Evolutionary conservation across 2,329 filamentous ascomycete genomes (phyloP).

Genomic region (Penicillium sp.): DNA sequence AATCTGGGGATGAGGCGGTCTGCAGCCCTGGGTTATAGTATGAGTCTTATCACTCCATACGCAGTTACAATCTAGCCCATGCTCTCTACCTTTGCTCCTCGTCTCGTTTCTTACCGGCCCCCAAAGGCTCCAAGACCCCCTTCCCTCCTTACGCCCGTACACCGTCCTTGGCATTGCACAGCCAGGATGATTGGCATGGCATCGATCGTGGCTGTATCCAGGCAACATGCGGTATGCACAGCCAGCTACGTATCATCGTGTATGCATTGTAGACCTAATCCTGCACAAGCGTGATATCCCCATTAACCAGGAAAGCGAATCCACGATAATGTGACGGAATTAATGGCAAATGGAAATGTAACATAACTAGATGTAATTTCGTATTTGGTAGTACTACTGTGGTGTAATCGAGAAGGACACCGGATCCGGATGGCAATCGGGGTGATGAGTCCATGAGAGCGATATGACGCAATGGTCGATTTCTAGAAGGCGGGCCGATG

Average conservation of each 20-base stretch:
- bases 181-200: neutral
- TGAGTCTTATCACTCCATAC: neutral
- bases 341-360: neutral
- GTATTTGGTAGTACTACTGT: neutral
- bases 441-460: neutral
- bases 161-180: neutral
- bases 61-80: neutral
- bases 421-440: neutral
- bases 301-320: neutral
- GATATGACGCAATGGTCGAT: neutral
- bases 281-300: neutral
- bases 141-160: neutral
- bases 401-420: neutral
- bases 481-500: neutral
- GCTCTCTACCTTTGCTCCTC: no score
- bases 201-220: neutral
- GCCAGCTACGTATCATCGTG: neutral
- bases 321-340: neutral
- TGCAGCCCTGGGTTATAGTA: neutral
- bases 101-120: conserved; percentile 3
- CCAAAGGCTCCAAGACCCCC: neutral
- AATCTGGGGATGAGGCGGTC: neutral
- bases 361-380: neutral
- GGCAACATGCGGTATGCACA: neutral
- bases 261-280: neutral